Percentiles rank a stretch among this genome's conserved stretches.
Evolutionary conservation across 345 rosid genomes (phyloP).

Genomic region (Heritiera fomes): DNA sequence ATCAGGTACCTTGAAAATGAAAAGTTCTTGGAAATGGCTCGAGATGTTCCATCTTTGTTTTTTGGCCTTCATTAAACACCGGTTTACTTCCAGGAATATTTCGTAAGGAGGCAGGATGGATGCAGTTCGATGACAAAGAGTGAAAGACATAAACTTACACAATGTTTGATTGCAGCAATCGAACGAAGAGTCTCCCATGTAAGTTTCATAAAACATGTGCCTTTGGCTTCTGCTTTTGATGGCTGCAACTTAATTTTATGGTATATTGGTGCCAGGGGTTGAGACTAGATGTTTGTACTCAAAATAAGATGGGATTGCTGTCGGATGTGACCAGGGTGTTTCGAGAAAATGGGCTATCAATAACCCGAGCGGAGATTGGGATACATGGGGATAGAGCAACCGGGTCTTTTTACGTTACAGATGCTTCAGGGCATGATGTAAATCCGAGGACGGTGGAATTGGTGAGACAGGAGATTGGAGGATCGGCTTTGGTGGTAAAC

Average conservation of each 20-base stretch:
- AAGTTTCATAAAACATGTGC: background rate
- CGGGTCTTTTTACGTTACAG: conserved; percentile 75
- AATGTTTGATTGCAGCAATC: conserved; percentile 74
- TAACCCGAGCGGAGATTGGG: conserved; percentile 62
- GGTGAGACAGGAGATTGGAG: conserved; percentile 65
- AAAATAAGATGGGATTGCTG: conserved; percentile 62
- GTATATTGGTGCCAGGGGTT: conserved; percentile 48
- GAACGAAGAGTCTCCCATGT: conserved; percentile 69
- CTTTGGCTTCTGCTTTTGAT: background rate
- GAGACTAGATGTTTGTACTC: conserved; percentile 57
- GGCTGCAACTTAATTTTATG: background rate
- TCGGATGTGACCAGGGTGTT: conserved; percentile 62
- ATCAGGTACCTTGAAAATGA: conserved; percentile 46
- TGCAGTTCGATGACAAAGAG: conserved; percentile 56
- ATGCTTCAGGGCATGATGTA: conserved; percentile 58
- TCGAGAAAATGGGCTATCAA: conserved; percentile 72
- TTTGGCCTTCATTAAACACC: background rate
- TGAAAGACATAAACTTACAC: conserved; percentile 54
- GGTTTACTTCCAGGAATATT: conserved; percentile 63
- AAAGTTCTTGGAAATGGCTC: background rate
- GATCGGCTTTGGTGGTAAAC: conserved; percentile 48
- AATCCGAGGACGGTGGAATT: conserved; percentile 39
- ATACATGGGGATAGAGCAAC: conserved; percentile 53
- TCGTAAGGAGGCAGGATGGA: conserved; percentile 74
- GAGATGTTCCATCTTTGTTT: background rate